Evolutionary conservation across 495 filamentous ascomycete species (phyloP), one percentile per base, ranked within the genome.

Genomic region (Hypoxylon cercidicola): DNA sequence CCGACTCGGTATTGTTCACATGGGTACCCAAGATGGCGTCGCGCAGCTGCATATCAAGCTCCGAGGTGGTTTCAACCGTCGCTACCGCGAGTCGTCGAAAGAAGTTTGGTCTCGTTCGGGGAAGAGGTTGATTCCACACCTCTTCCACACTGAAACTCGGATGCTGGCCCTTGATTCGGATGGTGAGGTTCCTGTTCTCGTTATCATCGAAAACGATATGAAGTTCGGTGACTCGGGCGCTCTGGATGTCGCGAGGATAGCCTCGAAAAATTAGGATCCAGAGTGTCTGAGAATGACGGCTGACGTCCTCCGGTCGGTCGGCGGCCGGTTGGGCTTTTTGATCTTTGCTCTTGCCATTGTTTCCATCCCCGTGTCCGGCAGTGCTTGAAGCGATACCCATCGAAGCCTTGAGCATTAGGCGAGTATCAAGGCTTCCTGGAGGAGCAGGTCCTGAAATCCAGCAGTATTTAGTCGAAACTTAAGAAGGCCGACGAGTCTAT

Each of bases 181-280:
- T 64, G 40, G 68, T 73, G 64, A 73, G 62, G 43, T 73, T 73
- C 44, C 47, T 64, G 23, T 34, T 57, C 55, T 73, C 71, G 54
- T 71, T 63, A 16, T 71, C 71, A 21, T 73, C 68, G 56, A 73
- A 73, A 34, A 68, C 64, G 44, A 73, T 73, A 19, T 56, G 62
- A 45, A 73, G 43, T 52, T 73, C 68, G 57, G 71, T 73, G 49
- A 67, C 54, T 48, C 71, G 68, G 46, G 64, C 41, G 19, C 68
- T 71, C 60, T 73, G 71, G 52, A 73, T 68, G 48, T 73, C 71
- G 62, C 58, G 64, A 50, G 71, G 71, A 21, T 64, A 53, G 21
- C 71, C 71, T 9, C 64, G 63, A 55, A 73, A 73, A 34, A 71
- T 68, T 25, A 64, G 32, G 23, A 68, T 68, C 65, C 65, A 68